Base-by-base conservation (phyloP, 495 filamentous ascomycete species). In the Lepidopterella palustris region DNA sequence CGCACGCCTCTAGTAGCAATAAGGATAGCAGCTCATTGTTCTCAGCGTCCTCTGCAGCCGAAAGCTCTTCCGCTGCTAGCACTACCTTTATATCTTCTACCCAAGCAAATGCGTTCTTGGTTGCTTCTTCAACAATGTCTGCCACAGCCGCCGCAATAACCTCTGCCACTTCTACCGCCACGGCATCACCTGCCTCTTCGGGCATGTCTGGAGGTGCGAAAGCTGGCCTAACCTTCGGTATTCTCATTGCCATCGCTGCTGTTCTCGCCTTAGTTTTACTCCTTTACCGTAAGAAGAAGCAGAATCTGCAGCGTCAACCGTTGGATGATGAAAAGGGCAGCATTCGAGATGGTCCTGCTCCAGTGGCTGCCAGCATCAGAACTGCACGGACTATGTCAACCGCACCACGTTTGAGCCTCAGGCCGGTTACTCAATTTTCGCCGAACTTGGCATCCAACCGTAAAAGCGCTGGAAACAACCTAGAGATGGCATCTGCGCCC, bases 351-450 rank as follows among this genome's bases (percentile, higher is more conserved):
- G 65, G 64, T 59, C 47, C 61, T 40, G 70, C 68, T 47, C 68
- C 67, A 57, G 60, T 70, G 61, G 35, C 63, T 49, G 57, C 64
- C 0, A 69, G 60, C 51, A 64, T 63, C 35, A 49, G 63, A 31
- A 65, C 62, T 15, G 74, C 73, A 18, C 78, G 73, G 20, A 78
- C 75, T n/a, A 69, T 73, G 60, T 73, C 80, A 11, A 79, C 77
- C 48, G 85, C 84, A 18, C 88, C 92, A 3, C 83, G 84, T 55
- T 79, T 97, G 45, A 95, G 90, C 64, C 79, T 96, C 51, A 86
- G 90, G 35, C 93, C 92, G 0, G 82, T 95, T 29, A 92, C 90
- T 55, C 85, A 95, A 66, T 95, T 97, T 71, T 79, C 87, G 11
- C 91, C 91, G 8, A 85, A 82, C 59, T 76, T 90, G 40, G 68